Base-by-base conservation (phyloP, 495 filamentous ascomycete genomes). In the Parmelia sp. region DNA sequence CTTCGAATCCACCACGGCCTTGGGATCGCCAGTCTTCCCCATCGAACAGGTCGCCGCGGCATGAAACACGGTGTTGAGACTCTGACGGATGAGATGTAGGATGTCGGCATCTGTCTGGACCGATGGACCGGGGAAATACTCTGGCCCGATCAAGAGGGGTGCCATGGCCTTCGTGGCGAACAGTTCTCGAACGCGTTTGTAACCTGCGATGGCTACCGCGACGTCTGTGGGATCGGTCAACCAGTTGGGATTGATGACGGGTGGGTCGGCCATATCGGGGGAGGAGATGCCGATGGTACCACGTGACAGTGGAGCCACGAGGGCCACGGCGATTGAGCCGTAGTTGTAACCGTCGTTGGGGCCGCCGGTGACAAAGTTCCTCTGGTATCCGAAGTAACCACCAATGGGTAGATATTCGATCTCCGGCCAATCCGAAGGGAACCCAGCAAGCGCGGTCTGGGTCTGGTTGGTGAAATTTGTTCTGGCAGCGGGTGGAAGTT, bases 391-490 rank as follows among this genome's bases (percentile, higher is more conserved):
- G 33, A 71, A 58, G 64, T 63, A 74, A 37, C 42, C 69, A 45
- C 29, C 45, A 25, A 60, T 33, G 37, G 60, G 11, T 9, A 79
- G 27, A 61, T 74, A 76, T 58, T 85, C 81, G 25, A 84, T 64
- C 29, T 86, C 82, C 0, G 84, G 85, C 84, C 84, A 87, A 66
- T 86, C 83, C 0, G 62, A 15, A 0, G 83, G 77, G 57, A 81
- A 82, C 55, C 57, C 58, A 23, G 69, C 0, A 59, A 58, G 75
- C 71, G 39, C 68, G 31, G 62, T 69, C 63, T 15, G 62, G 70
- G 44, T 61, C 31, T 42, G 4, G 4, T 15, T 10, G n/a, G n/a
- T 62, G 57, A 31, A 65, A 62, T 65, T 10, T 61, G 3, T 59
- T 62, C 62, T 71, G 73, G n/a, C 36, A 10, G 35, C 0, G 6